Base-by-base conservation (phyloP, 2,329 filamentous ascomycete genomes). In the Karstenula rhodostoma region DNA sequence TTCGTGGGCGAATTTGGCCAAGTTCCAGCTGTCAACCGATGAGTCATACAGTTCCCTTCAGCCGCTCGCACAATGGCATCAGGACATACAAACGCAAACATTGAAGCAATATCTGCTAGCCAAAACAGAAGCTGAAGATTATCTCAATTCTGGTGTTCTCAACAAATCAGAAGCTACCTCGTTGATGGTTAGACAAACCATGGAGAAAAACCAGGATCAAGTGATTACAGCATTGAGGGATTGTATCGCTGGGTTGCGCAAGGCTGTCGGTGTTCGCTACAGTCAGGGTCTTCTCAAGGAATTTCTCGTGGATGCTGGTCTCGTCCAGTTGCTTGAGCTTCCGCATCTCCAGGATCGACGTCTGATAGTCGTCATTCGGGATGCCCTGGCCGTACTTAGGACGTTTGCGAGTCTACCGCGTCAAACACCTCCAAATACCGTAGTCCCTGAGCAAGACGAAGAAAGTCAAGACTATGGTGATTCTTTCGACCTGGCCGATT, bases 381-480 rank as follows among this genome's bases (percentile, higher is more conserved):
- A 87, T 58, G 77, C 80, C 7, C 73, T 89, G 1, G 72, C 79
- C n/a, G 73, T 86, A 7, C 71, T 86, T 6, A 70, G 79, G 10
- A 71, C 77, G 35, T 84, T 83, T 67, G 57, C 63, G 62, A 65
- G 55, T 47, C 57, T 61, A 59, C 65, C 61, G 49, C 62, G 61
- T 59, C 35, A 50, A 9, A 43, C 53, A 5, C 23, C 49, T 42
- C 66, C 22, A 64, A 76, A 63, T n/a, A 55, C 71, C n/a, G 56
- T 59, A 15, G 69, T 79, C 27, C 77, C 80, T 44, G 56, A 65
- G 22, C 64, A 55, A 13, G 84, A 81, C 57, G 86, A 89, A 55
- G 87, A 89, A 56, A 89, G 87, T 63, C 87, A 89, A 70, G 87
- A 89, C 49, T 89, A 87, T 67, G 87, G 87, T 32, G 86, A 87